Evolutionary conservation across 495 filamentous ascomycete species (phyloP).

Genomic region (Xylaria palmicola): DNA sequence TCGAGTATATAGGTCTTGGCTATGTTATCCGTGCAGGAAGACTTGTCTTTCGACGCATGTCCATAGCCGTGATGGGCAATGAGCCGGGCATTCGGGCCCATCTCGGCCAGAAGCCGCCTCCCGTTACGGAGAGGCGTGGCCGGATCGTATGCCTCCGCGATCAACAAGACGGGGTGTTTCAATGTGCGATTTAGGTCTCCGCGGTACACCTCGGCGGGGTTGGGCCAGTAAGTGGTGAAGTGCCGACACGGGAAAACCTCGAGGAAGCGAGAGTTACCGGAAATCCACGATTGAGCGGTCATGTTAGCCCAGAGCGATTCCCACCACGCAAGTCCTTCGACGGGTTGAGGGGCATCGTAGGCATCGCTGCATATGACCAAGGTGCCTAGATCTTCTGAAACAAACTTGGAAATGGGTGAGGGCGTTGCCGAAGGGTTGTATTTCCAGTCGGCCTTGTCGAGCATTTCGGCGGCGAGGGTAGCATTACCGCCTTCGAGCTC

Average conservation of each 20-base stretch:
- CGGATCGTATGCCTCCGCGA: conserved; percentile 49
- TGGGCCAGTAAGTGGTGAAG: conserved; percentile 42
- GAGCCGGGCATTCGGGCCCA: conserved; percentile 45
- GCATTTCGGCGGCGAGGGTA: conserved; percentile 32
- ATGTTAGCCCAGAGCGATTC: conserved; percentile 42
- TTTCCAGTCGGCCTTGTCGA: conserved; percentile 38
- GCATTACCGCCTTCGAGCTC: conserved; percentile 46
- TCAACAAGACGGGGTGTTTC: conserved; percentile 41
- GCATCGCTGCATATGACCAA: conserved; percentile 46
- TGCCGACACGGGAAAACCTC: conserved; percentile 43
- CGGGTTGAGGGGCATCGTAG: conserved; percentile 40
- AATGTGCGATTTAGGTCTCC: conserved; percentile 43
- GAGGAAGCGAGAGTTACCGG: conserved; percentile 45
- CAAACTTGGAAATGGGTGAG: conserved; percentile 23
- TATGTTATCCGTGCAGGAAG: conserved; percentile 40
- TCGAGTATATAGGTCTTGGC: conserved; percentile 38
- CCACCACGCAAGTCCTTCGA: conserved; percentile 44
- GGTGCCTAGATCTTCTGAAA: conserved; percentile 34
- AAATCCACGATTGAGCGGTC: conserved; percentile 42
- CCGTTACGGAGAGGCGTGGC: conserved; percentile 50
- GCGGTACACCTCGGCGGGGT: conserved; percentile 44
- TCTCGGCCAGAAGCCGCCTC: conserved; percentile 37
- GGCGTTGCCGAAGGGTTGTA: conserved; percentile 37
- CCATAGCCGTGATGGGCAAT: conserved; percentile 50
- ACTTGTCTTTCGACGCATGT: conserved; percentile 42